Evolutionary conservation across 805 yeast species (phyloP), one percentile per base, ranked within the genome.

Genomic region (Hanseniaspora taiwanica): DNA sequence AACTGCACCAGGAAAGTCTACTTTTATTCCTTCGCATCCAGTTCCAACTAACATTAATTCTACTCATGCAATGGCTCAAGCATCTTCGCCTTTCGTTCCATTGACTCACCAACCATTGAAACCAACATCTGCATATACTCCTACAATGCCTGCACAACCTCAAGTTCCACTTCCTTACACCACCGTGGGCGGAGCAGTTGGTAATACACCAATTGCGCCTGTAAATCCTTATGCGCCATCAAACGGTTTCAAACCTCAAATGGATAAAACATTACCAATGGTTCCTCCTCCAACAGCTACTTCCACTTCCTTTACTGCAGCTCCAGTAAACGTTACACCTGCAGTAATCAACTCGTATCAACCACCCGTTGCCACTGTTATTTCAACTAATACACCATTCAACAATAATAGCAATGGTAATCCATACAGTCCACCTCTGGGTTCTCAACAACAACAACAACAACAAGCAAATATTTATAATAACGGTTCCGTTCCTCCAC

Each of bases 391-490:
- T 27, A 14, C 17, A 13, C 17, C 32, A 27, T 8, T 14, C 6
- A 27, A 27, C 32, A 84, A 78, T 77, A n/a, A 29, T 29, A 16
- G 68, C 8, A 69, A 70, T 39, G 63, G 69, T 29, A 62, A 13
- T 25, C n/a, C 54, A 6, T 43, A 44, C 20, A 52, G 54, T 43
- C 32, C 12, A 8, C n/a, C 52, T 2, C 51, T 62, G n/a, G n/a
- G 4, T 52, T 49, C 44, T 48, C 45, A n/a, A 45, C 40, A 21
- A 51, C 48, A n/a, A n/a, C n/a, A n/a, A n/a, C n/a, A n/a, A n/a
- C n/a, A n/a, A n/a, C n/a, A n/a, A n/a, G n/a, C n/a, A n/a, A n/a
- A n/a, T n/a, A n/a, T n/a, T n/a, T n/a, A n/a, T n/a, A n/a, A n/a
- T n/a, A n/a, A n/a, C n/a, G n/a, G n/a, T n/a, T n/a, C n/a, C n/a